Evolutionary conservation across 257 asterid genomes (phyloP), one percentile per base, ranked within the genome.

Genomic region (Salvia rosmarinus): DNA sequence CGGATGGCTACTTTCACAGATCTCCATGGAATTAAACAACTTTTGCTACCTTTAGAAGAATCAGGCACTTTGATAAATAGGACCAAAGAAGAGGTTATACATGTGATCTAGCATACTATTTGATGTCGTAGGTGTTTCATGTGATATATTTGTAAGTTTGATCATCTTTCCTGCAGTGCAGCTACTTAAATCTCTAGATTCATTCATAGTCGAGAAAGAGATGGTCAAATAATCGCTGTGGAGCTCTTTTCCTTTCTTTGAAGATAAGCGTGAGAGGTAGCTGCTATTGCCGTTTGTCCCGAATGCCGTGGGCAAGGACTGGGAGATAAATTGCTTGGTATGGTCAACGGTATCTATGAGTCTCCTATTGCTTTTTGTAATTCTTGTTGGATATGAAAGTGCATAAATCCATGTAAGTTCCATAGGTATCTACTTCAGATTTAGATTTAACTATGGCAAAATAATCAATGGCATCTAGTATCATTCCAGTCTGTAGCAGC

Each of bases 241-340:
- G 92, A 9, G 99, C 97, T 82, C 87, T 95, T 42, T 88, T 89
- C 78, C 99, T 46, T 90, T 79, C 85, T 75, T 70, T 46, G 78
- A 83, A 60, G 96, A 87, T n/a, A 91, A 87, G 78, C 85, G 97
- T 60, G 98, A 58, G 99, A 95, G 86, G 90, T 95, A 67, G 97
- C 99, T 76, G 96, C 97, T 73, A 87, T 91, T 77, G 98, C 94
- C 30, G 99, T 95, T 75, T 89, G 97, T 66, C 92, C 96, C 19
- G 99, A 91, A 37, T 95, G 99, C 68, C 95, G 98, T n/a, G 97
- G 98, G 28, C 90, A 91, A 79, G 99, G 99, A 73, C 97, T 87
- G 64, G 99, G 99, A 75, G 98, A 92, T 82, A 95, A 88, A 77
- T 83, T 95, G 79, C 99, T 95, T 10, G 99, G 99, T 95, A 89